Evolutionary conservation across 306 rosid genomes (phyloP).

Genomic region (Malus sieversii): DNA sequence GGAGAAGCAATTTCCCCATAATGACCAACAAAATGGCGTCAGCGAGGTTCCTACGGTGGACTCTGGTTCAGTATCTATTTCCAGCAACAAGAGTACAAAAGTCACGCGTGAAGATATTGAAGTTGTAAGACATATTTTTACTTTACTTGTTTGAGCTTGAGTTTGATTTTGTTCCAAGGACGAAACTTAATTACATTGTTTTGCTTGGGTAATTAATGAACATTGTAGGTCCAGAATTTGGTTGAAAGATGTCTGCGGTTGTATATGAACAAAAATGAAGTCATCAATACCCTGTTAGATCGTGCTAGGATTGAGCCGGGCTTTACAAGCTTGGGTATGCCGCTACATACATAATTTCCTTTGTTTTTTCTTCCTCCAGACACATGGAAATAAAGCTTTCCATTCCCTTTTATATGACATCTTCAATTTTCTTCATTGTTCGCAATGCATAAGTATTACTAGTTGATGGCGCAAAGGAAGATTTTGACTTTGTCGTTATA

Average conservation of each 20-base stretch:
- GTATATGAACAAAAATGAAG: conserved; percentile 9
- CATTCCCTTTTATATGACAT: not conserved
- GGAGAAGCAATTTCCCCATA: not conserved
- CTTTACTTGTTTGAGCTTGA: not conserved
- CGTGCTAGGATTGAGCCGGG: conserved; percentile 10
- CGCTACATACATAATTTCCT: not conserved
- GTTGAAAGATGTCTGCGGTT: conserved; percentile 14
- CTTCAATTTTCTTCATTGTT: not conserved
- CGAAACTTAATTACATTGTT: not conserved
- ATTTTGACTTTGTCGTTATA: not conserved
- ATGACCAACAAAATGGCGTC: not conserved
- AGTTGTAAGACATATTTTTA: not conserved
- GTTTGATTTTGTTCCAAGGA: not conserved
- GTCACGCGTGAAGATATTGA: conserved; percentile 10
- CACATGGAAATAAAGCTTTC: not conserved
- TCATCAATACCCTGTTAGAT: not conserved
- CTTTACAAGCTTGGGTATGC: conserved; percentile 14
- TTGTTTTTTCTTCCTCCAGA: not conserved
- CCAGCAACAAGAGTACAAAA: not conserved
- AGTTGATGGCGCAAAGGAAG: not conserved
- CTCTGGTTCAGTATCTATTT: not conserved
- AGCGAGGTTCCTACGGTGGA: not conserved
- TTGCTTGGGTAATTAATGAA: not conserved
- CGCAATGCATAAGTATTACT: not conserved
- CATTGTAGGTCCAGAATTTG: conserved; percentile 13